phyloP scores from a whole-genome alignment of 2,329 filamentous ascomycete genomes.

The Aspergillus nomiae region DNA sequence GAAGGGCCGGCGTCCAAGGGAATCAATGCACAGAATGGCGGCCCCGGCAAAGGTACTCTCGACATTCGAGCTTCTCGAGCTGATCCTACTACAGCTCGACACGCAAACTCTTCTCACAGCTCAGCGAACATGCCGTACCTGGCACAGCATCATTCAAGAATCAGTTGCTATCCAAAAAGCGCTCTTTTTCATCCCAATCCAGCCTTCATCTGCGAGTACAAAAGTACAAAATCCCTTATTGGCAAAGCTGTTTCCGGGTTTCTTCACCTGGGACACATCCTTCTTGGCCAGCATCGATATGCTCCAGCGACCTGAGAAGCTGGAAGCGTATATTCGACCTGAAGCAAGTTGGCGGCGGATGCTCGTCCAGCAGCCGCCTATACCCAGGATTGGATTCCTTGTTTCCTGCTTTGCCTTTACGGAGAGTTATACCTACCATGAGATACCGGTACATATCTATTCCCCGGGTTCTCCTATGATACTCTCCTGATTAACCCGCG shows the following conservation, averaged over 20 bases:
- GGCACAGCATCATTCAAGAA: neutral
- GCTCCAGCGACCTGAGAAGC: slow-evolving; percentile 1
- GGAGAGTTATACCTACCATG: neutral
- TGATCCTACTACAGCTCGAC: neutral
- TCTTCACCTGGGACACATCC: neutral
- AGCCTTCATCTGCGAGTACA: neutral
- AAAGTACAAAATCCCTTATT: neutral
- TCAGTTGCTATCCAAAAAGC: neutral
- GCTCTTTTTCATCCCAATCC: neutral
- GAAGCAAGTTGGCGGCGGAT: slow-evolving; percentile 6
- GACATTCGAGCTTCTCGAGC: neutral
- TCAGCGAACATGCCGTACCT: neutral
- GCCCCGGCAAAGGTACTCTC: neutral
- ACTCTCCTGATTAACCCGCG: neutral
- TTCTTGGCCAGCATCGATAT: neutral
- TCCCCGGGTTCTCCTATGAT: neutral
- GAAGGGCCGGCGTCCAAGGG: too few relatives aligned
- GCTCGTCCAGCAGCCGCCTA: slow-evolving; percentile 4
- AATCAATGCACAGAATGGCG: neutral
- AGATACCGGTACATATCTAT: neutral
- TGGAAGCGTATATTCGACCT: neutral
- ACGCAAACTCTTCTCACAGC: neutral
- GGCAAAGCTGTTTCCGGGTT: neutral
- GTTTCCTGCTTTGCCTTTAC: neutral
- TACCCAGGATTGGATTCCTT: neutral